Base-by-base conservation (phyloP, 108 stramenopile genomes). In the Conticribra guillardii region DNA sequence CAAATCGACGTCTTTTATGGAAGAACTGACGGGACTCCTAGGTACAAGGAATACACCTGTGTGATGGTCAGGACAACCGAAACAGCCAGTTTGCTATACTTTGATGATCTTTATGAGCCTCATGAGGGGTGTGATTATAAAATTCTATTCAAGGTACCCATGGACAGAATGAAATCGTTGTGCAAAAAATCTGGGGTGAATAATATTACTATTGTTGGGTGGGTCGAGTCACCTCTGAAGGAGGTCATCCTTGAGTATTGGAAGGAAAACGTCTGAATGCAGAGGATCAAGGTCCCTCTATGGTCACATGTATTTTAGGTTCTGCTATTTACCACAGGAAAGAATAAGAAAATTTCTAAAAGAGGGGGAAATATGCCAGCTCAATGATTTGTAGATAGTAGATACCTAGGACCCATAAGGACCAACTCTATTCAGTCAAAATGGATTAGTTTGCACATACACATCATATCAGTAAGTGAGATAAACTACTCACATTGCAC, bases 1-100 rank as follows among this genome's bases (percentile, higher is more conserved):
- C 56, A 58, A 18, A 68, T 68, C 22, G 67, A 68, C 60, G 67
- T 68, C 2, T 68, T 68, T 41, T 68, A 68, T 18, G 67, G 67
- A n/a, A 68, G 67, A 29, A 68, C 67, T 15, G 67, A 68, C 23
- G n/a, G n/a, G 4, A 68, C 67, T 5, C 56, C 27, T n/a, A 58
- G 67, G 15, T 58, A 68, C 55, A 68, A 68, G 32, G 45, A 68
- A 31, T 68, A 68, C 32, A 30, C 45, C 17, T 58, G 56, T 19
- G 67, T 68, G 17, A 33, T 68, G 21, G 67, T 68, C 17, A 14
- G 32, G 24, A 68, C 67, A 16, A 0, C 56, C 1, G 67, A 68
- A 57, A 48, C 37, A 18, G 57, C n/a, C n/a, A n/a, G 60, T 29
- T 30, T 68, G 27, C 56, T 34, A 47, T 68, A 68, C 58, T 58